These are phyloP conservation scores for Globisporangium camurandrum DNA, from an alignment of 352 stramenopile species.

Conservation along the genomic window DNA sequence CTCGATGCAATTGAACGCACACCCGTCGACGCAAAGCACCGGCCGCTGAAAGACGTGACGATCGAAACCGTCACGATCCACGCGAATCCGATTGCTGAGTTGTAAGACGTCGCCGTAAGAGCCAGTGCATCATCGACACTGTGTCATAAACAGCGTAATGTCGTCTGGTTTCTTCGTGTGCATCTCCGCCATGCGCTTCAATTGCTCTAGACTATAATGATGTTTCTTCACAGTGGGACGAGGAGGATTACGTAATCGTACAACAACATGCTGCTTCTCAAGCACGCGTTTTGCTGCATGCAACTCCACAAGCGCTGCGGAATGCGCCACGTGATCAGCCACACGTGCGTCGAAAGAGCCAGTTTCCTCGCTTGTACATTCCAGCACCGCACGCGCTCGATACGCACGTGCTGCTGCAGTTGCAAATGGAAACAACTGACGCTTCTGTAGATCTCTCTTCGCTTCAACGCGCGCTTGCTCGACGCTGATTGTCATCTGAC, in stretches of 20 bases:
- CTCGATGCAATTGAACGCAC: conserved; percentile 95
- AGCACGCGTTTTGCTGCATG: conserved; percentile 49
- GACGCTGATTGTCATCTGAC: conserved; percentile 19
- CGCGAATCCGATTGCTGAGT: conserved; percentile 88
- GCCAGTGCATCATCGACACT: conserved; percentile 23
- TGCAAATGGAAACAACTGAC: conserved; percentile 49
- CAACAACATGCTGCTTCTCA: no score
- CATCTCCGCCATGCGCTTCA: conserved; percentile 70
- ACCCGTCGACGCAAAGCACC: conserved; percentile 88
- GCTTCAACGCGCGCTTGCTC: not conserved
- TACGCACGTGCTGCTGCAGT: conserved; percentile 61
- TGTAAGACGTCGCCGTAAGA: conserved; percentile 14
- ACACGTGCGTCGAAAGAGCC: conserved; percentile 8
- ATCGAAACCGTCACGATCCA: conserved; percentile 89
- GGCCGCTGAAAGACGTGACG: conserved; percentile 83
- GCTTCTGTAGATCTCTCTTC: not conserved
- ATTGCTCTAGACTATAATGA: conserved; percentile 63
- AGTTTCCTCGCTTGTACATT: conserved; percentile 4
- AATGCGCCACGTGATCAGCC: conserved; percentile 39
- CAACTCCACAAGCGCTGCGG: conserved; percentile 36
- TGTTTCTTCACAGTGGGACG: no score
- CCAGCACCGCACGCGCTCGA: conserved; percentile 36
- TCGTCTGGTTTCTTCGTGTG: conserved; percentile 73
- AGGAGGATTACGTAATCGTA: no score
- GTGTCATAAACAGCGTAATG: conserved; percentile 65